Percentiles rank a stretch among this genome's conserved stretches.
Conservation (phyloP, 306 rosid genomes). For the Datisca glomerata region DNA sequence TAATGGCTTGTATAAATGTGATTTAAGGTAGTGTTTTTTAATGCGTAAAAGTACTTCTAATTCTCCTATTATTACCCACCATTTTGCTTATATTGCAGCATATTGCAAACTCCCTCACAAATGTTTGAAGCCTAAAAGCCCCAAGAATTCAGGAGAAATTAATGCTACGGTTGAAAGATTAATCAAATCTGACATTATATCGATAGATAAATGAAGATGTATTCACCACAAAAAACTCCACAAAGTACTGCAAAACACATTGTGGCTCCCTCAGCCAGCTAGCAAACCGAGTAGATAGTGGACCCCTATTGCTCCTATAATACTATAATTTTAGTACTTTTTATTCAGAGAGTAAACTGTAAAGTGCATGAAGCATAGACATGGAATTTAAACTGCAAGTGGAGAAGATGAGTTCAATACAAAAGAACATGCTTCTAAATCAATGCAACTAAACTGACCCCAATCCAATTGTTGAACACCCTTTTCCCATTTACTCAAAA, state of each 20-base stretch:
- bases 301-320: slow-evolving; percentile 18
- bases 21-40: too few relatives aligned
- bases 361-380: slow-evolving; percentile 11
- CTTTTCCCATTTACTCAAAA: neutral
- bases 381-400: neutral
- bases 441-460: neutral
- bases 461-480: neutral
- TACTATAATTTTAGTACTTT: slow-evolving; percentile 4
- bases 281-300: slow-evolving; percentile 23
- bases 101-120: too few relatives aligned
- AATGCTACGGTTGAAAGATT: slow-evolving; percentile 2
- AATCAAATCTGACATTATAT: neutral
- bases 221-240: slow-evolving; percentile 8
- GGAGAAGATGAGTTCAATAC: slow-evolving; percentile 5
- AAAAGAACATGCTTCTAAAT: slow-evolving; percentile 7
- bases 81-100: too few relatives aligned
- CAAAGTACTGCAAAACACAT: slow-evolving; percentile 6
- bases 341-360: slow-evolving; percentile 8
- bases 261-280: slow-evolving; percentile 31
- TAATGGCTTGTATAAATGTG: too few relatives aligned
- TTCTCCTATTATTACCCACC: too few relatives aligned
- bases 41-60: too few relatives aligned
- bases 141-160: too few relatives aligned
- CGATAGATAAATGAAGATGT: too few relatives aligned
- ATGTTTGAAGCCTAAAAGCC: too few relatives aligned